Percentiles rank a stretch among this genome's conserved stretches.
phyloP scores from a whole-genome alignment of 2,329 filamentous ascomycete genomes.

The Emergomyces pasteurianus region DNA sequence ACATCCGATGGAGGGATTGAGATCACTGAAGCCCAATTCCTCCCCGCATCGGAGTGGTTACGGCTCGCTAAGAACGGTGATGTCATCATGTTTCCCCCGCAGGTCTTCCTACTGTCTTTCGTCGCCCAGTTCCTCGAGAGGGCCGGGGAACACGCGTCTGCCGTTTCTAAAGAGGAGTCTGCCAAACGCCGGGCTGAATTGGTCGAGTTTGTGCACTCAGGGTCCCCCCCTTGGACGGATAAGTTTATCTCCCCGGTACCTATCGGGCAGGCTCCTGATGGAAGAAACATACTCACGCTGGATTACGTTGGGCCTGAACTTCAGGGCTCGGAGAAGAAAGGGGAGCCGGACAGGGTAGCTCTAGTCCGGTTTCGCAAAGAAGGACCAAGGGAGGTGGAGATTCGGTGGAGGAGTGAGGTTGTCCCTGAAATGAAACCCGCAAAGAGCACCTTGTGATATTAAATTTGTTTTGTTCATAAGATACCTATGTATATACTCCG shows the following conservation, averaged over 20 bases:
- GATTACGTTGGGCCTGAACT: constrained; percentile 46
- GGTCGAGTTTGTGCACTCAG: constrained; percentile 37
- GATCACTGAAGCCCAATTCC: constrained; percentile 67
- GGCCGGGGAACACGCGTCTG: constrained; percentile 4
- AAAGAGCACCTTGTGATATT: constrained; percentile 25
- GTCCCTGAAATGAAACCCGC: constrained; percentile 23
- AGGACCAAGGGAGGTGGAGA: constrained; percentile 44
- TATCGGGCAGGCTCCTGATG: constrained; percentile 31
- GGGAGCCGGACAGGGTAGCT: constrained; percentile 44
- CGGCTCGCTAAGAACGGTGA: constrained; percentile 48
- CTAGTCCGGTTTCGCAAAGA: constrained; percentile 46
- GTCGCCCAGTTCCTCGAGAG: constrained; percentile 38
- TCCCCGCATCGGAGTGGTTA: constrained; percentile 59
- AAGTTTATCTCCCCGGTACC: constrained; percentile 36
- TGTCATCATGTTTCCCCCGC: constrained; percentile 82
- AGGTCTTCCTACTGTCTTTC: constrained; percentile 51
- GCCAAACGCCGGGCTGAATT: constrained; percentile 32
- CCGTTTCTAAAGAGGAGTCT: constrained; percentile 15
- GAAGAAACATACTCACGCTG: constrained; percentile 41
- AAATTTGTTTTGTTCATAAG: too few relatives aligned
- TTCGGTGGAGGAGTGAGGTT: constrained; percentile 39
- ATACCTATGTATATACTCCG: not conserved
- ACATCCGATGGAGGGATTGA: constrained; percentile 59
- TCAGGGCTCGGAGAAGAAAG: constrained; percentile 36
- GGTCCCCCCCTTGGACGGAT: constrained; percentile 34